Conservation (phyloP, 257 asterid species). For the Ilex asprella region DNA sequence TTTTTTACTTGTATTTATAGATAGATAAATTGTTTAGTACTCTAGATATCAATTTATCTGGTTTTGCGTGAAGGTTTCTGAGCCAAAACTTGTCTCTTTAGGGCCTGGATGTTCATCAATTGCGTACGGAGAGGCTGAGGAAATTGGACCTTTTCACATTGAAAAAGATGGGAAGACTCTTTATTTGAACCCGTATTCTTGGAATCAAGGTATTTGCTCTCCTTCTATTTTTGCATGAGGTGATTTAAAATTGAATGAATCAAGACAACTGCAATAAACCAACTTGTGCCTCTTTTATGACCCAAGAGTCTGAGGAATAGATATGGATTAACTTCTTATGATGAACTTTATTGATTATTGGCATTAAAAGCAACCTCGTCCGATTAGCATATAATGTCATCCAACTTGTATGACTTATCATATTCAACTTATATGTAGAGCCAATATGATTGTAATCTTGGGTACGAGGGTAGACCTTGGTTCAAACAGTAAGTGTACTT, state of each 20-base stretch:
- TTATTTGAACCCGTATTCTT: conserved; percentile 78
- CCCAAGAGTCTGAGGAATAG: background rate
- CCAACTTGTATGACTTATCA: background rate
- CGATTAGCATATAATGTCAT: background rate
- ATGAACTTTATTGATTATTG: background rate
- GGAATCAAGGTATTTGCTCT: conserved; percentile 69
- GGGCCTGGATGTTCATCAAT: conserved; percentile 98
- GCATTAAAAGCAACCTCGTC: background rate
- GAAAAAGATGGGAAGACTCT: conserved; percentile 88
- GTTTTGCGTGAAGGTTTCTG: conserved; percentile 4
- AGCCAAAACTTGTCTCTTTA: conserved; percentile 20
- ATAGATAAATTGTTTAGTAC: no score
- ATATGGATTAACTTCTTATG: background rate
- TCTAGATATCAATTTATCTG: background rate
- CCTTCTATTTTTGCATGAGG: background rate
- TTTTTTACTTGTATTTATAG: no score
- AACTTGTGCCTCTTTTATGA: background rate
- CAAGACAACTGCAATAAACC: background rate
- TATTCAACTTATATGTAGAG: no score
- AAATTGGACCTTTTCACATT: conserved; percentile 88
- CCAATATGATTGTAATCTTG: no score
- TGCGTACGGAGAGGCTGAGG: conserved; percentile 93
- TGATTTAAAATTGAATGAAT: background rate
- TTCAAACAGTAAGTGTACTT: no score
- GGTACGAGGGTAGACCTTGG: no score